Base-by-base conservation (phyloP, 2,329 filamentous ascomycete species). In the Sporothrix variecibatus region DNA sequence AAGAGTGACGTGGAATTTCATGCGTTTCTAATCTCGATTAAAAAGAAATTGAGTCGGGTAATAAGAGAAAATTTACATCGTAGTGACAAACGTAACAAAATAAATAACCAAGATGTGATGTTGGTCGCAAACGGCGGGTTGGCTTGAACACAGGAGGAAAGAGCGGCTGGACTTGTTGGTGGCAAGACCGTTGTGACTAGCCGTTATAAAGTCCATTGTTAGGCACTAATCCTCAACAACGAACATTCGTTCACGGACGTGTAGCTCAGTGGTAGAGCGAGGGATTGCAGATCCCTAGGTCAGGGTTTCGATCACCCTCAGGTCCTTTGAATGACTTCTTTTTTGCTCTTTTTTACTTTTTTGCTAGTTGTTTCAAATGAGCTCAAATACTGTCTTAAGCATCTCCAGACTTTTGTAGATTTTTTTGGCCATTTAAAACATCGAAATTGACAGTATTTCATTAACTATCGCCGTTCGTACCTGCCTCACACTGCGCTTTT, bases 241-340 rank as follows among this genome's bases (percentile, higher is more conserved):
- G 12, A 53, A 43, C 69, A 62, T 49, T 62, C 26, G 49, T 71
- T 71, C 56, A 75, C 56, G 73, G 73, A 68, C 73, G 71, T 70
- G 73, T 75, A 75, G 73, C 73, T 75, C 73, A 75, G 73, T 75
- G 73, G 73, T 75, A 75, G 73, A 75, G 73, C 73, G 73, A 75
- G 71, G 73, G 73, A 75, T 75, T 75, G 73, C 73, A 75, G 73
- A 75, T 75, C 73, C 73, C 71, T 75, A 75, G 73, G 73, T 75
- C 73, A 72, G 73, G 73, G 73, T 75, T 75, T 75, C 73, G 73
- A 75, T 49, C 46, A 75, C 73, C 73, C 73, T 72, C 73, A 62
- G 71, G 73, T 68, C 73, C 71, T 74, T 40, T 70, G 62, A 69
- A 64, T 74, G n/a, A 15, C 12, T 28, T 72, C 17, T 64, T 72